These are phyloP conservation scores for Kwoniella sp. DNA, from an alignment of 768 basidiomycete species.

Conservation along the genomic window DNA sequence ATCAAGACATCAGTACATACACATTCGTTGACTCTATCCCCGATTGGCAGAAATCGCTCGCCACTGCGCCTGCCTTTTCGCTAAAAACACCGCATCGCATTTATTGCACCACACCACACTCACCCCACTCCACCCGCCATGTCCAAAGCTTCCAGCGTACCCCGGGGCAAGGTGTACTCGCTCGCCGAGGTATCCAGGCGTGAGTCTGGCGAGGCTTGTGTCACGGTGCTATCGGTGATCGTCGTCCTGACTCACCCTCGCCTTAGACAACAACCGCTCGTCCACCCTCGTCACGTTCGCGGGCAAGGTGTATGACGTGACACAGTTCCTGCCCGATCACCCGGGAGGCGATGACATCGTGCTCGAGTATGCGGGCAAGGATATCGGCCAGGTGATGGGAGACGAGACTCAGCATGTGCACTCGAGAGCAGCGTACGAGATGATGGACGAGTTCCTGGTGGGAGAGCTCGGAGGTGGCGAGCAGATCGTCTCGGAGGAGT, in stretches of 20 bases:
- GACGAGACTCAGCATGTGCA: slow-evolving; percentile 78
- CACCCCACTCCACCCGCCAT: too few species aligned
- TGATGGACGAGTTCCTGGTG: slow-evolving; percentile 81
- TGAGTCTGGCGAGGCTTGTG: background rate
- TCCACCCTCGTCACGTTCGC: slow-evolving; percentile 79
- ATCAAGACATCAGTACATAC: too few species aligned
- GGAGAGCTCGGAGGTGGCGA: slow-evolving; percentile 75
- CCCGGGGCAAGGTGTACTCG: slow-evolving; percentile 10
- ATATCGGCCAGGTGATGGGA: slow-evolving; percentile 75
- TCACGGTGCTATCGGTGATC: background rate
- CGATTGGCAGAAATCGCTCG: too few species aligned
- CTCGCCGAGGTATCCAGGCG: slow-evolving; percentile 15
- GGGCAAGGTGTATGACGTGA: slow-evolving; percentile 86
- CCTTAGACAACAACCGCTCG: slow-evolving; percentile 54
- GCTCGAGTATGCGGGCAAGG: slow-evolving; percentile 73
- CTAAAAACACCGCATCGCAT: too few species aligned
- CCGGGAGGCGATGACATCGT: slow-evolving; percentile 93
- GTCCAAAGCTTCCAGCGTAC: background rate
- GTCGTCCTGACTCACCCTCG: background rate
- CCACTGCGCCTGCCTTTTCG: too few species aligned
- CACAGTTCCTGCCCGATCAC: slow-evolving; percentile 76
- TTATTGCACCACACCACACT: too few species aligned
- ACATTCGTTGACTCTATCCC: too few species aligned
- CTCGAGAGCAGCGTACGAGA: slow-evolving; percentile 82
- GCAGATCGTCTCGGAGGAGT: slow-evolving; percentile 75